Evolutionary conservation across 495 filamentous ascomycete genomes (phyloP).

Genomic region (Aspergillus baeticus): DNA sequence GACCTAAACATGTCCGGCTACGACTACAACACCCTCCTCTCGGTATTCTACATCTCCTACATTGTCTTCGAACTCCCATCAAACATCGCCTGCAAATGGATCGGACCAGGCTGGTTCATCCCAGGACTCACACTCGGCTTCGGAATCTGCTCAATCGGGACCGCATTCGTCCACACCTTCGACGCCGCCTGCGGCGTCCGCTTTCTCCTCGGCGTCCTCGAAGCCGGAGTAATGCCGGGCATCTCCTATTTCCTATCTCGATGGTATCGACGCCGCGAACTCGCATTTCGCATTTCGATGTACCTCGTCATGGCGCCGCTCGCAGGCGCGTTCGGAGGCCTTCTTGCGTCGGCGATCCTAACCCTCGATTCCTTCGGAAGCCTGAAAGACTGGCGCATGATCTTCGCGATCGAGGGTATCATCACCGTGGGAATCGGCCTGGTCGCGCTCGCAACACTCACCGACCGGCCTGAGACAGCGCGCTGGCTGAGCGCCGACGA

Average conservation of each 20-base stretch:
- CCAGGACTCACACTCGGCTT: slow-evolving; percentile 46
- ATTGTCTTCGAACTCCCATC: slow-evolving; percentile 77
- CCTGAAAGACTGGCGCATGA: slow-evolving; percentile 62
- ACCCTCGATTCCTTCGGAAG: slow-evolving; percentile 42
- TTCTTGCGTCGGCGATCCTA: slow-evolving; percentile 60
- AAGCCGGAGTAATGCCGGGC: slow-evolving; percentile 73
- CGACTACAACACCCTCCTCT: slow-evolving; percentile 66
- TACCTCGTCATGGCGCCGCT: slow-evolving; percentile 62
- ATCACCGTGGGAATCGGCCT: slow-evolving; percentile 61
- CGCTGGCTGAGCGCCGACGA: slow-evolving; percentile 64
- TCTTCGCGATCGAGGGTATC: slow-evolving; percentile 76
- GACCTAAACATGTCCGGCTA: slow-evolving; percentile 53
- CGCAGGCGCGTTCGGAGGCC: slow-evolving; percentile 68
- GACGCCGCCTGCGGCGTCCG: slow-evolving; percentile 44
- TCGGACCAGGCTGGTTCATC: slow-evolving; percentile 52
- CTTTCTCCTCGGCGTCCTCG: slow-evolving; percentile 61
- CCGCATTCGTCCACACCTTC: slow-evolving; percentile 46
- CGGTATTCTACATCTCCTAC: slow-evolving; percentile 69
- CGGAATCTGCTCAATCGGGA: slow-evolving; percentile 47
- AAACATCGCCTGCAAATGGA: slow-evolving; percentile 56
- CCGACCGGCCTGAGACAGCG: slow-evolving; percentile 65
- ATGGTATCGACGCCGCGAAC: slow-evolving; percentile 68
- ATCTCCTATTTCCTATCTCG: slow-evolving; percentile 72
- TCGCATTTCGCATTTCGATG: slow-evolving; percentile 56
- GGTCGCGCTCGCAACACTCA: slow-evolving; percentile 58